Base-by-base conservation (phyloP, 495 filamentous ascomycete genomes). In the Penicillium bovifimosum region DNA sequence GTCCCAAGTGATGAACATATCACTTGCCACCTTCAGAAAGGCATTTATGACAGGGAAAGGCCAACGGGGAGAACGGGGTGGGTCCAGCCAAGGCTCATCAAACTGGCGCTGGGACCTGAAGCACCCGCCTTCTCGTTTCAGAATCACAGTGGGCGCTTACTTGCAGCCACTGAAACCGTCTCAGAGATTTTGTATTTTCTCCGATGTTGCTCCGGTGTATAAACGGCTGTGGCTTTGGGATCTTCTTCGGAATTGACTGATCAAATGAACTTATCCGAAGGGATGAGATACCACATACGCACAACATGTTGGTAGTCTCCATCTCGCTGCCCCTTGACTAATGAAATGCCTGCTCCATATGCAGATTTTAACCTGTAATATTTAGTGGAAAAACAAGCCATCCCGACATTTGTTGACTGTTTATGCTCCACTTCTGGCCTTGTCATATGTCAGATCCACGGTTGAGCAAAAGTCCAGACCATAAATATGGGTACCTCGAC, bases 101-200 rank as follows among this genome's bases (percentile, higher is more conserved):
- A 69, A 67, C 66, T 67, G 62, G 66, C 61, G 59, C 64, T 58
- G 57, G 48, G 47, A 65, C 55, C 58, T 68, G 65, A 68, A 68
- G 61, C 65, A 68, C 57, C 62, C 62, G 62, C 64, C 47, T 41
- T 45, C 47, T 52, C 40, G 66, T 69, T 69, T 69, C 66, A 69
- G 62, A 61, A 28, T 60, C 41, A n/a, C 40, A 45, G 54, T 61
- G 56, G 61, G 64, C 64, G 64, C 64, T 64, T 67, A 67, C 61
- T 51, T 58, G 63, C 63, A 65, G 58, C 58, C 55, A 62, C 41
- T 64, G 55, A 60, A 58, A 62, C 57, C 42, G 45, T 49, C 43
- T 45, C 36, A 48, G 41, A 28, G 11, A 34, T 17, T 35, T 14
- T 52, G 20, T 13, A 56, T 59, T 56, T 59, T 55, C 59, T 60